Evolutionary conservation across 2,329 filamentous ascomycete species (phyloP), one percentile per base, ranked within the genome.

Genomic region (Herpotrichia juniperi): DNA sequence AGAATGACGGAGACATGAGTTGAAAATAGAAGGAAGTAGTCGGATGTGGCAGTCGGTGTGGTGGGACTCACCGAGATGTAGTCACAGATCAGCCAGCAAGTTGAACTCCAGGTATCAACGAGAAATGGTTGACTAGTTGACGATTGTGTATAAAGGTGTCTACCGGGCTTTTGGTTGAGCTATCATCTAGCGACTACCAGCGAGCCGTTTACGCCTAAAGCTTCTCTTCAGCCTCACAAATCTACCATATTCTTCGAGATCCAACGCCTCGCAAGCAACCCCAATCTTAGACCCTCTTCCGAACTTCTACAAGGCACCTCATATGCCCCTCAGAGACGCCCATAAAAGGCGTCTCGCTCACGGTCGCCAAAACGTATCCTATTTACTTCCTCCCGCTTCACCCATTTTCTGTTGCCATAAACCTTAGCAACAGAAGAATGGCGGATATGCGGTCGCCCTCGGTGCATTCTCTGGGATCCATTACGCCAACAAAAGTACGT

Each of bases 311-410:
- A 9, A 5, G 7, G 25, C 14, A 42, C 42, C 40, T 40, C 22
- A 12, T 34, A 56, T 53, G 31, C 17, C 40, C 46, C 21, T 30
- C n/a, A 42, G 40, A 51, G 50, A 53, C 51, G 51, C 54, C 57
- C 51, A 16, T 21, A 42, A 12, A 48, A 42, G 48, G 24, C 51
- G 51, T 54, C 48, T 54, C 50, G 30, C 7, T 21, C n/a, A 24
- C 39, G 44, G 48, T 47, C 57, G 56, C 52, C 51, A 63, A 56
- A 37, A 61, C 56, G 62, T 68, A 67, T 63, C 66, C 66, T 26
- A 66, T 68, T 40, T 68, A 67, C 53, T 68, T 67, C 40, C 64
- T 68, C 46, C 63, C 63, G 21, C 53, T 67, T 4, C 64, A 69
- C 32, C 64, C 66, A 16, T 67, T 67, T 54, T 67, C 64, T 24